Evolutionary conservation across 2,329 filamentous ascomycete genomes (phyloP), one percentile per base, ranked within the genome.

Genomic region (Botryotinia calthae): DNA sequence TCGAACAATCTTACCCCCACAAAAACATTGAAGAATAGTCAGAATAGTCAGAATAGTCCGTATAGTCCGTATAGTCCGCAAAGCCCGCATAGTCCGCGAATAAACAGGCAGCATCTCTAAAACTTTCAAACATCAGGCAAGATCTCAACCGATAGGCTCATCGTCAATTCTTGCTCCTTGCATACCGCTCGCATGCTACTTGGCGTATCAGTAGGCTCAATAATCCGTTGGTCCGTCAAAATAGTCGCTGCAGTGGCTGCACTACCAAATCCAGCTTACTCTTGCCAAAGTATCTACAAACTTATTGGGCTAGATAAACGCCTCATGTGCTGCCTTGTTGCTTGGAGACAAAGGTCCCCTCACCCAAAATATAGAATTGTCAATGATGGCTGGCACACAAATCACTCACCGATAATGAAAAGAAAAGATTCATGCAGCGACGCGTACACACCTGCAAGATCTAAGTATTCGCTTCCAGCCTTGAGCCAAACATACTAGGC

Each of bases 201-300:
- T 56, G 48, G 65, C 40, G 64, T 42, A 31, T 37, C 48, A 5
- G 48, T 22, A 42, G 22, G 44, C 59, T 40, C 37, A 71, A 37
- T 7, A 25, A 71, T 65, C 64, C 58, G 44, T 42, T 65, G 37
- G 64, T 28, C 58, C 31, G 28, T 48, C 62, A 31, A 42, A 34
- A 25, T 34, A 14, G 58, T 18, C 6, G 25, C 25, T 40, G 31
- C 58, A 62, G 31, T 70, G 68, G 58, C 68, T 51, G 31, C 58
- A 70, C 68, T 40, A 46, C 31, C 37, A n/a, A 64, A 40, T 40
- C 16, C 68, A 70, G 68, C 68, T 65, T 71, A 71, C 31, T 42
- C 31, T 40, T 37, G 58, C 6, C 16, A 51, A 18, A 51, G 37
- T 54, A 22, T 51, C n/a, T 12, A 44, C n/a, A 48, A 20, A 14